Evolutionary conservation across 805 yeast species (phyloP).

Genomic region (Spathaspora passalidarum): DNA sequence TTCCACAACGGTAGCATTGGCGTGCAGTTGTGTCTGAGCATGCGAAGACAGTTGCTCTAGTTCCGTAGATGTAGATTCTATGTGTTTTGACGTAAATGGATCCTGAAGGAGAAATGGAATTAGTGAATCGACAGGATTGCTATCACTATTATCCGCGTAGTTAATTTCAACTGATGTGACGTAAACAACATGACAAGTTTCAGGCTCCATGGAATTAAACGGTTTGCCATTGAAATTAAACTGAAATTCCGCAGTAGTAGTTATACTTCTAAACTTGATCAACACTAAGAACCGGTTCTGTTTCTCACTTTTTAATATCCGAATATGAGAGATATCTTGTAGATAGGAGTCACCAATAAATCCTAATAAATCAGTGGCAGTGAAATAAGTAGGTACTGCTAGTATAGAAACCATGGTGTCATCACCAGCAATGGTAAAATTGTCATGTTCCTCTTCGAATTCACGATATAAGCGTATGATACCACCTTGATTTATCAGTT

Average conservation of each 20-base stretch:
- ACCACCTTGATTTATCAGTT: slow-evolving; percentile 65
- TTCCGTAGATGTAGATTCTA: not conserved
- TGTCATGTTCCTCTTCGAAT: slow-evolving; percentile 28
- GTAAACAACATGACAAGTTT: slow-evolving; percentile 72
- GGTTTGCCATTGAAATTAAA: slow-evolving; percentile 64
- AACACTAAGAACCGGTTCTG: slow-evolving; percentile 73
- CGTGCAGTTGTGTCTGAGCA: not conserved
- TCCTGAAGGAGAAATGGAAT: slow-evolving; percentile 71
- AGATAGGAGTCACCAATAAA: slow-evolving; percentile 66
- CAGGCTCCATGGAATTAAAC: slow-evolving; percentile 88
- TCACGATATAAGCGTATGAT: slow-evolving; percentile 66
- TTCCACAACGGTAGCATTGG: slow-evolving; percentile 38
- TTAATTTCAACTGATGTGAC: slow-evolving; percentile 57
- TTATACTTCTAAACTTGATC: slow-evolving; percentile 62
- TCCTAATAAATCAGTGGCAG: slow-evolving; percentile 79
- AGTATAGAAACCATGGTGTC: slow-evolving; percentile 71
- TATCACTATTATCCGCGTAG: slow-evolving; percentile 7
- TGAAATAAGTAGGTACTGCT: slow-evolving; percentile 85
- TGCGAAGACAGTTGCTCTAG: not conserved
- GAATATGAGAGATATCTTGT: slow-evolving; percentile 60
- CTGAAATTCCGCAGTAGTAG: slow-evolving; percentile 62
- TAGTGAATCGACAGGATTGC: slow-evolving; percentile 18
- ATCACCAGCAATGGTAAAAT: slow-evolving; percentile 34
- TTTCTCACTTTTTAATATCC: slow-evolving; percentile 64
- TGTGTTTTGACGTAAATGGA: slow-evolving; percentile 55